These are phyloP conservation scores for Gloeopeniophorella convolvens DNA, from an alignment of 768 basidiomycete species.

Conservation along the genomic window DNA sequence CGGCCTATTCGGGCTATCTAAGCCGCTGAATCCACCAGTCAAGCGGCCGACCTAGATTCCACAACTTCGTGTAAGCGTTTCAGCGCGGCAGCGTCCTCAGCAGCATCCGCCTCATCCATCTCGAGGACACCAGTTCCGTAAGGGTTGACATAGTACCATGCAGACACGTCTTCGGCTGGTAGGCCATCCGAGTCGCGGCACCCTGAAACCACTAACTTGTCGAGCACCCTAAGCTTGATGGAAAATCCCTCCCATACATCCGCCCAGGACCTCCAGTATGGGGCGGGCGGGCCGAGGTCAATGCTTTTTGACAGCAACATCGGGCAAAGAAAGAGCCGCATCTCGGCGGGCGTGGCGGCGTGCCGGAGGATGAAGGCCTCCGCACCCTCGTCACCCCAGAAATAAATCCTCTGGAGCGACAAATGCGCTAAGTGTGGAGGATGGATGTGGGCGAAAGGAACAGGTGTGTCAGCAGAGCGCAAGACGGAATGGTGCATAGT, in stretches of 20 bases:
- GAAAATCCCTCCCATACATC: conserved; percentile 4
- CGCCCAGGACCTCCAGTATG: conserved; percentile 4
- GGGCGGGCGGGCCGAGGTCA: background rate
- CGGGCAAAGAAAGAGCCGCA: conserved; percentile 5
- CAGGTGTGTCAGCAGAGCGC: background rate
- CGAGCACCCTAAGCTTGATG: background rate
- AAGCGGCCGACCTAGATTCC: conserved; percentile 1
- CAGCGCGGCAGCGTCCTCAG: background rate
- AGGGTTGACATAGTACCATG: background rate
- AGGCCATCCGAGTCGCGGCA: conserved; percentile 4
- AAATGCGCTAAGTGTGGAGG: conserved; percentile 1
- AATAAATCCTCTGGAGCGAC: conserved; percentile 5
- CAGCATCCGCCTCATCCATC: background rate
- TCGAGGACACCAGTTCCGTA: background rate
- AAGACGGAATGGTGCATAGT: background rate
- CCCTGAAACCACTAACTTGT: conserved; percentile 1
- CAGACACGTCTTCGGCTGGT: background rate
- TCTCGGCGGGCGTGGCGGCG: background rate
- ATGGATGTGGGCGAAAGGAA: background rate
- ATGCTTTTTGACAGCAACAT: background rate
- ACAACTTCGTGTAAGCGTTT: background rate
- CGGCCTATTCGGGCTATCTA: too few relatives aligned
- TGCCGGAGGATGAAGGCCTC: conserved; percentile 9
- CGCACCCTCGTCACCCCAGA: background rate
- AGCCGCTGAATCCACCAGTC: too few relatives aligned